Evolutionary conservation across 306 rosid species (phyloP).

Genomic region (Quercus variabilis): DNA sequence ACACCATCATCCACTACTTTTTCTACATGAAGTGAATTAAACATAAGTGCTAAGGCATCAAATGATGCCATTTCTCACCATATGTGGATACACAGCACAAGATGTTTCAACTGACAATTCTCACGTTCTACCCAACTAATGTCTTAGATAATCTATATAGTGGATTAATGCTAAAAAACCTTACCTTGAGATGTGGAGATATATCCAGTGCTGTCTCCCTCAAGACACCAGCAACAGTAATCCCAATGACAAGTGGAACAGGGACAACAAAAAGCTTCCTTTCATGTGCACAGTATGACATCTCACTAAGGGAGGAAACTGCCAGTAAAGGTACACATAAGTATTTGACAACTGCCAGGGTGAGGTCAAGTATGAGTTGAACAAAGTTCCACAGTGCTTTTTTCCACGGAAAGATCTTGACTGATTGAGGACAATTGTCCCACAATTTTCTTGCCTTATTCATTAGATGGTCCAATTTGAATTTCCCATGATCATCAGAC

Average conservation of each 20-base stretch:
- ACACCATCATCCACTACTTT: constrained; percentile 1
- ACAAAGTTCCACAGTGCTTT: constrained; percentile 60
- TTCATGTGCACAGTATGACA: constrained; percentile 84
- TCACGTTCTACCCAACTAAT: constrained; percentile 15
- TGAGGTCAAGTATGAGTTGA: constrained; percentile 67
- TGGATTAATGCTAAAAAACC: constrained; percentile 2
- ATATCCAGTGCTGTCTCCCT: constrained; percentile 55
- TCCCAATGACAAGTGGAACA: constrained; percentile 62
- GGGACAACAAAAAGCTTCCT: constrained; percentile 68
- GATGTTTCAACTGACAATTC: neutral
- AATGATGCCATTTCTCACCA: constrained; percentile 4
- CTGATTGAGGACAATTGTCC: constrained; percentile 79
- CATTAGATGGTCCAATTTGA: constrained; percentile 37
- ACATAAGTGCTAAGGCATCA: neutral
- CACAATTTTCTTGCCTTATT: constrained; percentile 54
- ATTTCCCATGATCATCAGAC: constrained; percentile 47
- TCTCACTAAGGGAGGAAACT: constrained; percentile 73
- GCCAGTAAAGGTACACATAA: constrained; percentile 60
- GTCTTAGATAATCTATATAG: neutral
- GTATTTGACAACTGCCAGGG: constrained; percentile 62
- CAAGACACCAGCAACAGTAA: constrained; percentile 64
- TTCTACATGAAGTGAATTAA: neutral
- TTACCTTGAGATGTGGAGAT: constrained; percentile 75
- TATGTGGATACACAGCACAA: constrained; percentile 1
- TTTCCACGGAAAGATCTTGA: constrained; percentile 80